A percentile compares a stretch with the other conserved stretches of the same genome.
Conservation (phyloP, 495 filamentous ascomycete genomes). For the Tuber calosporum region DNA sequence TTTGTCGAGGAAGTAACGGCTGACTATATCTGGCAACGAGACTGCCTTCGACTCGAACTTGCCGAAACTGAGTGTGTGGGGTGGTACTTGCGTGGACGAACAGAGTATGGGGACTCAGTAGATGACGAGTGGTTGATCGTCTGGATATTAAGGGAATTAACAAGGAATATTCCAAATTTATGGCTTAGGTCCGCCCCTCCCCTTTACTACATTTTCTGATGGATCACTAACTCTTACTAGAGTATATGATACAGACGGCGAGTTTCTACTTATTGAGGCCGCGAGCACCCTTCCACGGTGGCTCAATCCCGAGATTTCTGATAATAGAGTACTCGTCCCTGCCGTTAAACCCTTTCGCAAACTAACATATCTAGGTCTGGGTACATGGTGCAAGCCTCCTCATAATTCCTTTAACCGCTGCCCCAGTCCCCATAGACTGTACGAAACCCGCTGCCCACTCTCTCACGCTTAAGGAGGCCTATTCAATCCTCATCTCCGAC, state of each 20-base stretch:
- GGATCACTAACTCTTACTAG: constrained; percentile 29
- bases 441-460: constrained; percentile 20
- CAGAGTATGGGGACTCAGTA: constrained; percentile 80
- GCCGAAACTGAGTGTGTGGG: constrained; percentile 53
- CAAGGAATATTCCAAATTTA: constrained; percentile 60
- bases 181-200: constrained; percentile 49
- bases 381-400: constrained; percentile 64
- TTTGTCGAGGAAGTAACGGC: constrained; percentile 49
- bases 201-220: not conserved
- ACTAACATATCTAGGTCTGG: constrained; percentile 53
- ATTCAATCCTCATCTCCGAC: constrained; percentile 13
- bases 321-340: constrained; percentile 56
- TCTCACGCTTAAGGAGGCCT: constrained; percentile 32
- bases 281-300: constrained; percentile 79
- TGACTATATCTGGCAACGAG: constrained; percentile 94
- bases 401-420: constrained; percentile 57
- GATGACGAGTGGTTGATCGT: constrained; percentile 98
- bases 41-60: constrained; percentile 59
- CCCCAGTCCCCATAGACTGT: not conserved
- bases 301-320: constrained; percentile 85
- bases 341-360: not conserved
- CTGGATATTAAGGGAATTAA: constrained; percentile 78
- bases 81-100: constrained; percentile 22
- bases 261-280: constrained; percentile 92
- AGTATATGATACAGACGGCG: constrained; percentile 79